Conservation (phyloP, 768 basidiomycete species). For the Boletus rubescentipes region DNA sequence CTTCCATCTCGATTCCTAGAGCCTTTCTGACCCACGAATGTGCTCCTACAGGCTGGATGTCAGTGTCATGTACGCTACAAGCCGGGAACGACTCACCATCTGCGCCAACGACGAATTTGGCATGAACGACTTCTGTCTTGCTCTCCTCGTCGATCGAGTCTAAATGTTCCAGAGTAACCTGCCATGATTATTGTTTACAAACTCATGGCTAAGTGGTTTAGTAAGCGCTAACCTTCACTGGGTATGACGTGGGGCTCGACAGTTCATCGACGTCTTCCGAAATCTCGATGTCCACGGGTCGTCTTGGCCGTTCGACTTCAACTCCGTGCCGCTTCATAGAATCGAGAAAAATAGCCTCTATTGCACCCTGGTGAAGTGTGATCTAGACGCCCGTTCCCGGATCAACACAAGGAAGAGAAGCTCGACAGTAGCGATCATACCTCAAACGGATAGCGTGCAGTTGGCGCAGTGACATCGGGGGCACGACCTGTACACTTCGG, state of each 20-base stretch:
- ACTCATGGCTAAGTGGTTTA: background rate
- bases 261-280: conserved; percentile 40
- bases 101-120: conserved; percentile 37
- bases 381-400: conserved; percentile 18
- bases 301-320: conserved; percentile 36
- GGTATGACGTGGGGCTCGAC: conserved; percentile 28
- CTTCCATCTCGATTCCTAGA: conserved; percentile 44
- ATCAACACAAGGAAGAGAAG: background rate
- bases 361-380: conserved; percentile 42
- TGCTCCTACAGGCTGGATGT: conserved; percentile 30
- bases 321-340: conserved; percentile 34
- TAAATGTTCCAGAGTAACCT: conserved; percentile 27
- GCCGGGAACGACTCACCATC: conserved; percentile 26
- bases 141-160: conserved; percentile 28
- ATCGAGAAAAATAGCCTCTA: conserved; percentile 43
- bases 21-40: conserved; percentile 49
- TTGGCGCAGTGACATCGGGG: conserved; percentile 58
- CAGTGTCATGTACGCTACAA: background rate
- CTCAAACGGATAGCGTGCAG: conserved; percentile 72
- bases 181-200: background rate
- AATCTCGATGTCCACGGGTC: conserved; percentile 32
- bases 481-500: conserved; percentile 59
- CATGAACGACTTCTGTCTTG: conserved; percentile 33
- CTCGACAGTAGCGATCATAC: conserved; percentile 31
- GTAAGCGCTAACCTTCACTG: conserved; percentile 26